phyloP scores from a whole-genome alignment of 2,329 filamentous ascomycete species.

The Pyricularia sp. region DNA sequence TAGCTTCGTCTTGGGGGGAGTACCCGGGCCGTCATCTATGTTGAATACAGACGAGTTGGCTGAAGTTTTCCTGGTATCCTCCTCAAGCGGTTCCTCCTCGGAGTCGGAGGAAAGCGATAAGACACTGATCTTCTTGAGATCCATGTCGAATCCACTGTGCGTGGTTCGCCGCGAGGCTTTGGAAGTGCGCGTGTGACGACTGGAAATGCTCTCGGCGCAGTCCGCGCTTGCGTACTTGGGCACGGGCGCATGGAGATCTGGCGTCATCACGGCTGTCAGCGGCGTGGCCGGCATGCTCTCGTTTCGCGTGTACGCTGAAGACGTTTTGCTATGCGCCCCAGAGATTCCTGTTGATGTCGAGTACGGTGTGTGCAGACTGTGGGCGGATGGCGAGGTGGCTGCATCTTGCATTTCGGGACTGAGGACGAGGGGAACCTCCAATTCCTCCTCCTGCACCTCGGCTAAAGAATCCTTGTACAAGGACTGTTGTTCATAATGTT shows the following conservation, averaged over 20 bases:
- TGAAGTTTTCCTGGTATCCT: slow-evolving; percentile 9
- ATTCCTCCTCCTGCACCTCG: not conserved
- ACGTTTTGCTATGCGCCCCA: not conserved
- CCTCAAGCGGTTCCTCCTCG: slow-evolving; percentile 31
- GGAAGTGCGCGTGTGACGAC: slow-evolving; percentile 44
- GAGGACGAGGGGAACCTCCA: not conserved
- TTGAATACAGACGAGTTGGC: slow-evolving; percentile 23
- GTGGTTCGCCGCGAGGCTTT: slow-evolving; percentile 40
- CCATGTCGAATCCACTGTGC: slow-evolving; percentile 37
- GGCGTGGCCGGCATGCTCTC: slow-evolving; percentile 16
- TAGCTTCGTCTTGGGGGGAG: slow-evolving; percentile 8
- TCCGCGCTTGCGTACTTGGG: slow-evolving; percentile 20
- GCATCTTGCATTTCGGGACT: not conserved
- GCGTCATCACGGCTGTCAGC: slow-evolving; percentile 15
- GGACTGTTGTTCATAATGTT: slow-evolving; percentile 49
- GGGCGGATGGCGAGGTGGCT: not conserved
- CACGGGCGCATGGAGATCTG: slow-evolving; percentile 5
- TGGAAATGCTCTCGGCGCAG: slow-evolving; percentile 43
- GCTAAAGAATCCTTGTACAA: not conserved
- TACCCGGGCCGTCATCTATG: slow-evolving; percentile 17
- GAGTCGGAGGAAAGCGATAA: slow-evolving; percentile 49
- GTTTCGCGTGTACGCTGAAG: not conserved
- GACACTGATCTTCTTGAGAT: slow-evolving; percentile 45
- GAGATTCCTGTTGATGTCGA: not conserved
- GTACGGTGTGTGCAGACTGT: not conserved